A percentile compares a stretch with the other conserved stretches of the same genome.
Evolutionary conservation across 1,284 basidiomycete species (phyloP).

Genomic region (Trametes sp.): DNA sequence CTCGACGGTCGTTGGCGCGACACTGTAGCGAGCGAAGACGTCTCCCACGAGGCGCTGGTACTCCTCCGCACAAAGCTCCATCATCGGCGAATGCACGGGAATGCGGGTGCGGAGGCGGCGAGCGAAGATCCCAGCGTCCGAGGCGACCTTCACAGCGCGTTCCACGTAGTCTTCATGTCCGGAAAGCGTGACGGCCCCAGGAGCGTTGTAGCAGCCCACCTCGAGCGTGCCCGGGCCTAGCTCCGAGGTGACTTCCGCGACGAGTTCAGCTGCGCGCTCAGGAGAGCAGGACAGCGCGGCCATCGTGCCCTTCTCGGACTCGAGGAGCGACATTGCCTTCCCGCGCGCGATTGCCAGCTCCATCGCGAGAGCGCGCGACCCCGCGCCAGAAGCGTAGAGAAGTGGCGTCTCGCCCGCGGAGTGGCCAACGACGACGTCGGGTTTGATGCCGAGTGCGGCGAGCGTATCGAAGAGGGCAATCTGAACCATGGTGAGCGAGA

Average conservation of each 20-base stretch:
- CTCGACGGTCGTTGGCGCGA: constrained; percentile 22
- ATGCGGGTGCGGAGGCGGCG: constrained; percentile 42
- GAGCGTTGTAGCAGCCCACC: constrained; percentile 48
- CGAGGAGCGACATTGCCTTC: constrained; percentile 43
- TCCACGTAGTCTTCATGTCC: constrained; percentile 43
- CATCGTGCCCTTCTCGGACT: constrained; percentile 48
- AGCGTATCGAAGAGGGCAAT: constrained; percentile 53
- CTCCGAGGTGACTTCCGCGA: constrained; percentile 28
- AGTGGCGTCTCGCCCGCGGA: constrained; percentile 53
- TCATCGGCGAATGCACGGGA: constrained; percentile 44
- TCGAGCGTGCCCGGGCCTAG: constrained; percentile 35
- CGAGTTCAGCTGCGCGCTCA: constrained; percentile 34
- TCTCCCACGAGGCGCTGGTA: constrained; percentile 36
- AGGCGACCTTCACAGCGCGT: constrained; percentile 37
- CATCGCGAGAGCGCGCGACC: constrained; percentile 46
- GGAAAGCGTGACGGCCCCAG: constrained; percentile 43
- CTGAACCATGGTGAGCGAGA: constrained; percentile 52
- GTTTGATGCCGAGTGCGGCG: constrained; percentile 42
- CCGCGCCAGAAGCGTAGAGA: constrained; percentile 52
- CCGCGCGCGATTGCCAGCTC: constrained; percentile 50
- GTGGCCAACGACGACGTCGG: constrained; percentile 49
- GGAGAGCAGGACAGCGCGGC: constrained; percentile 48
- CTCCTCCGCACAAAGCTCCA: constrained; percentile 42
- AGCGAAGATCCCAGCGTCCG: constrained; percentile 41
- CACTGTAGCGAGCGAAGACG: constrained; percentile 38